These are phyloP conservation scores for Yarrowia sp. DNA, from an alignment of 805 yeast genomes.

Conservation along the genomic window DNA sequence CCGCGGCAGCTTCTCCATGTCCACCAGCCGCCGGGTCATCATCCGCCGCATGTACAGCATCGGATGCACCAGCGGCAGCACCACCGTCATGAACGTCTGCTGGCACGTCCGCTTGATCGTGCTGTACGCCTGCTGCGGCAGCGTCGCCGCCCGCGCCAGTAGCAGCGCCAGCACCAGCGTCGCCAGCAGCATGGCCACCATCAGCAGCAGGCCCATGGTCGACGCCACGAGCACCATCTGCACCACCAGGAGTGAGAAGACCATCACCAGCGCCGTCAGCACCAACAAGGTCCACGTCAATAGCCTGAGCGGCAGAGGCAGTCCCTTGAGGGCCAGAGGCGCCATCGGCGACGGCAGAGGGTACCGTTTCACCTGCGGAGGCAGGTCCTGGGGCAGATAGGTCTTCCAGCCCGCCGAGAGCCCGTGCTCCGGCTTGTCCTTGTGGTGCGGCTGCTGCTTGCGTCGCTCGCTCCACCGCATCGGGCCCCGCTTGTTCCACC, in stretches of 20 bases:
- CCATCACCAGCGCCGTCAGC: not conserved
- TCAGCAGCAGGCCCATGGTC: not conserved
- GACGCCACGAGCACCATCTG: constrained; percentile 5
- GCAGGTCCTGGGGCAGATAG: not conserved
- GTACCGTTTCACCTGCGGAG: not conserved
- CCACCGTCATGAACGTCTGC: constrained; percentile 10
- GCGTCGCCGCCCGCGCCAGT: not conserved
- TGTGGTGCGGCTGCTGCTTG: not conserved
- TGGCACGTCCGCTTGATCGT: not conserved
- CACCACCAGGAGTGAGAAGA: constrained; percentile 2
- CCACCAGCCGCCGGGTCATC: constrained; percentile 12
- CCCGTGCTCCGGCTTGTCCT: not conserved
- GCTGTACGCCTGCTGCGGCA: not conserved
- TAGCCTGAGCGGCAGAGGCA: constrained; percentile 6
- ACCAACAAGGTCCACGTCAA: constrained; percentile 1
- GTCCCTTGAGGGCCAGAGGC: not conserved
- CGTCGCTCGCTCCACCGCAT: not conserved
- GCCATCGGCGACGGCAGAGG: not conserved
- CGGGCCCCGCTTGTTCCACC: not conserved
- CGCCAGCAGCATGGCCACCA: not conserved
- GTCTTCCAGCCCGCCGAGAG: not conserved
- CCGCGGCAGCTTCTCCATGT: constrained; percentile 6
- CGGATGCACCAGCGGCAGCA: constrained; percentile 21
- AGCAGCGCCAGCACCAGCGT: not conserved
- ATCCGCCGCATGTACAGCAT: constrained; percentile 17